Percentiles rank a stretch among this genome's conserved stretches.
Evolutionary conservation across 129 eudicot species (phyloP).

Genomic region (Heracleum sosnowskyi): DNA sequence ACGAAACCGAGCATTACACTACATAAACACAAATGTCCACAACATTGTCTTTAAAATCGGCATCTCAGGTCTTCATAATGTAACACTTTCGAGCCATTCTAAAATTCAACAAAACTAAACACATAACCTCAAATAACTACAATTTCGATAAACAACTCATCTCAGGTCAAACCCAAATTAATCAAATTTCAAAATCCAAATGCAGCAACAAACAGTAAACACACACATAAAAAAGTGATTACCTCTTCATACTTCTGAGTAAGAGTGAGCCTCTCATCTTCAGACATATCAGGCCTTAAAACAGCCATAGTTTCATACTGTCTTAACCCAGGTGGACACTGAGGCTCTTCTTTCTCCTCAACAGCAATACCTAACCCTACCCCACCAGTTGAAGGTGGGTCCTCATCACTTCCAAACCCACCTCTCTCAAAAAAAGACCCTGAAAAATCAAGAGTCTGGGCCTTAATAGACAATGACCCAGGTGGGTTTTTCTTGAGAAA

Average conservation of each 20-base stretch:
- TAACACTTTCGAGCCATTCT: no score
- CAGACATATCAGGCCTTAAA: slow-evolving; percentile 84
- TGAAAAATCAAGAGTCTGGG: slow-evolving; percentile 60
- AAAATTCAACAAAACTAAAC: no score
- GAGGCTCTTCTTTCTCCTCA: slow-evolving; percentile 78
- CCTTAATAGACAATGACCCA: slow-evolving; percentile 29
- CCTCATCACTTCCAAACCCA: slow-evolving; percentile 56
- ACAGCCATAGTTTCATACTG: slow-evolving; percentile 87
- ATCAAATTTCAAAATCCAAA: no score
- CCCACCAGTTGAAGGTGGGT: slow-evolving; percentile 34
- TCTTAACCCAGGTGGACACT: slow-evolving; percentile 85
- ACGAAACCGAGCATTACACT: not conserved
- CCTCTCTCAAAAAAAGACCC: slow-evolving; percentile 71
- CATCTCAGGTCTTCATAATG: no score
- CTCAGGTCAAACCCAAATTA: no score
- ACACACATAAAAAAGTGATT: not conserved
- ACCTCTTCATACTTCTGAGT: slow-evolving; percentile 97
- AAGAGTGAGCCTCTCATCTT: slow-evolving; percentile 76
- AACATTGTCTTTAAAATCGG: not conserved
- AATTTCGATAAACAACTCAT: no score
- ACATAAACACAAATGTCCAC: not conserved
- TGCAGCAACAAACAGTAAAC: no score
- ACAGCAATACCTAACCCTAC: slow-evolving; percentile 37
- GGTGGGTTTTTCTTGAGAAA: not conserved
- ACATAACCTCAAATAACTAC: no score